Conservation (phyloP, 129 eudicot species). For the Rutidosis leptorrhynchoides region DNA sequence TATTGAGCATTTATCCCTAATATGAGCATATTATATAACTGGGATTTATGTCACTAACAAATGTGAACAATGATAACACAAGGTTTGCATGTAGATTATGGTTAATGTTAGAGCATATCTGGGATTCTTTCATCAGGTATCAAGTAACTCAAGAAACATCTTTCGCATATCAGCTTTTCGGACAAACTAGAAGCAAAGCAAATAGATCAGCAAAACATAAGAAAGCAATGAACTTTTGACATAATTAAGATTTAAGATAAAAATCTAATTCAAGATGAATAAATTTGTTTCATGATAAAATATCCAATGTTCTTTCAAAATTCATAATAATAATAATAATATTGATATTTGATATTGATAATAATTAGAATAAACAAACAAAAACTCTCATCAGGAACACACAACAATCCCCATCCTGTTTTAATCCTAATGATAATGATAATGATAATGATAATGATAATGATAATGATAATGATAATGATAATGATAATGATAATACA, state of each 20-base stretch:
- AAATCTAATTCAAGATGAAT: neutral
- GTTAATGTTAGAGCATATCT: neutral
- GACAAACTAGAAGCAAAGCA: neutral
- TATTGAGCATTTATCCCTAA: neutral
- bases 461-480: conserved; percentile 11
- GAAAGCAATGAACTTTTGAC: neutral
- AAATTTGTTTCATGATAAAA: neutral
- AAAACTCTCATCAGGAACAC: conserved; percentile 38
- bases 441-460: conserved; percentile 18
- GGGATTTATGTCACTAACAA: too few relatives aligned
- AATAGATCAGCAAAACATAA: neutral
- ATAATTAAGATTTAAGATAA: neutral
- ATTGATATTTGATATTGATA: neutral
- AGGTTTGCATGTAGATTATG: too few relatives aligned
- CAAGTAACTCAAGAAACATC: neutral
- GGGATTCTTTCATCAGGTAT: neutral
- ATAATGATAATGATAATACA: conserved; percentile 11
- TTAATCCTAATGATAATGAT: conserved; percentile 17
- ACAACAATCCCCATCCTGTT: conserved; percentile 10
- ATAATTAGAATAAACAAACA: conserved; percentile 22
- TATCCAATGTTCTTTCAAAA: conserved; percentile 25
- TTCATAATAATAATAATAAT: conserved; percentile 13
- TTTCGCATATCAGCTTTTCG: neutral
- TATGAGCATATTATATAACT: neutral
- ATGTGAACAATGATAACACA: too few relatives aligned